phyloP scores from a whole-genome alignment of 129 eudicot species.

The Tanacetum coccineum region DNA sequence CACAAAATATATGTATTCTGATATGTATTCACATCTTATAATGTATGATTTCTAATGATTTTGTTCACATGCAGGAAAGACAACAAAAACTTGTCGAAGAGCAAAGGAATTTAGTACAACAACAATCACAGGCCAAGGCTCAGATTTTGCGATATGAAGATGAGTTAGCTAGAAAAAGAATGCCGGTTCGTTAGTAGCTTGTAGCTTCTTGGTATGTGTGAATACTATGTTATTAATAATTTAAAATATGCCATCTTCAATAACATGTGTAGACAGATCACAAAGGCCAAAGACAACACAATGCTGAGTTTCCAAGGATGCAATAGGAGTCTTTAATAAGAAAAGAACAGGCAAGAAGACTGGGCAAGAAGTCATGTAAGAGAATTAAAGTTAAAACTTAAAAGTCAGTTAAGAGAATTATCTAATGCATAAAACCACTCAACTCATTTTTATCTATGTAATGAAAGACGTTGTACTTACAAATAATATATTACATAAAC shows the following conservation, averaged over 20 bases:
- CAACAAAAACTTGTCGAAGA: constrained; percentile 83
- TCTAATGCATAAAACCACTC: too few species aligned
- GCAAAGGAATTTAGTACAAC: constrained; percentile 80
- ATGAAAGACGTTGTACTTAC: too few species aligned
- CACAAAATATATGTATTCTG: too few species aligned
- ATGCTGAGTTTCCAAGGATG: constrained; percentile 87
- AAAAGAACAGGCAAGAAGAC: too few species aligned
- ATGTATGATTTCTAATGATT: background rate
- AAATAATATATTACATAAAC: too few species aligned
- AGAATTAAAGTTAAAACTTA: too few species aligned
- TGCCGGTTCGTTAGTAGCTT: constrained; percentile 57
- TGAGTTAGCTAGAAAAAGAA: constrained; percentile 90
- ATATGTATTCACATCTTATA: too few species aligned
- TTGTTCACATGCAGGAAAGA: constrained; percentile 55
- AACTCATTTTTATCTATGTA: too few species aligned
- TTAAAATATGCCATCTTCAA: background rate
- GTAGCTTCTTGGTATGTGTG: background rate
- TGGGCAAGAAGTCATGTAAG: too few species aligned
- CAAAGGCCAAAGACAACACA: constrained; percentile 85
- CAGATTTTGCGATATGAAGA: constrained; percentile 88
- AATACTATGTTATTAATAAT: background rate
- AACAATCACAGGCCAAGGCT: constrained; percentile 90
- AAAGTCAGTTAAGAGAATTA: too few species aligned
- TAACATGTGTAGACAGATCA: constrained; percentile 72
- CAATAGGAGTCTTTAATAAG: too few species aligned